These are phyloP conservation scores for Sungouiella blattae DNA, from an alignment of 805 yeast species.

Conservation along the genomic window DNA sequence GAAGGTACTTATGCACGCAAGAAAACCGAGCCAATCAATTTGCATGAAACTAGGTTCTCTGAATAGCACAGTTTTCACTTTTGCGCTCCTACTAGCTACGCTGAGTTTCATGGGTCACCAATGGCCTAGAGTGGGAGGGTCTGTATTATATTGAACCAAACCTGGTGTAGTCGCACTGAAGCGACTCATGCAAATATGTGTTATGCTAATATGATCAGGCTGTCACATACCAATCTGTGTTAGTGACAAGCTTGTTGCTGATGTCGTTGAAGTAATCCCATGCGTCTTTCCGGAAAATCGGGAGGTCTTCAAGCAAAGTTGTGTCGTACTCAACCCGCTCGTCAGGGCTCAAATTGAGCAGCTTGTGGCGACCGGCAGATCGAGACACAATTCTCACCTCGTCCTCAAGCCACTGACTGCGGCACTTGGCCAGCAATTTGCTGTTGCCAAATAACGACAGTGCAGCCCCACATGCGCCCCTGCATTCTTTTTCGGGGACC, in stretches of 20 bases:
- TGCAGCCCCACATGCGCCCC: constrained; percentile 15
- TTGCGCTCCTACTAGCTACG: too few relatives aligned
- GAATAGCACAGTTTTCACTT: too few relatives aligned
- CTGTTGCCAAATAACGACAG: background rate
- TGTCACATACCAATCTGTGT: constrained; percentile 7
- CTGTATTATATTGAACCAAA: too few relatives aligned
- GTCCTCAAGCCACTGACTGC: constrained; percentile 20
- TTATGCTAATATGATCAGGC: background rate
- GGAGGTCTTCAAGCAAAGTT: constrained; percentile 28
- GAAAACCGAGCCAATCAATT: too few relatives aligned
- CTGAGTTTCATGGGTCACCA: too few relatives aligned
- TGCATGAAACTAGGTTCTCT: too few relatives aligned
- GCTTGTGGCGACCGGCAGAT: constrained; percentile 21
- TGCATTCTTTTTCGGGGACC: constrained; percentile 44
- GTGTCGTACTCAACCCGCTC: constrained; percentile 21
- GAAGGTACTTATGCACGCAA: too few relatives aligned
- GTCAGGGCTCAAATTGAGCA: constrained; percentile 22
- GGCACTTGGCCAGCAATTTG: constrained; percentile 18
- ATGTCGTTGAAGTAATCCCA: constrained; percentile 15
- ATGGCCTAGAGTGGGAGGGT: too few relatives aligned
- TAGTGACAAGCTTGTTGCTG: constrained; percentile 4
- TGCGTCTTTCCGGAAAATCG: constrained; percentile 36
- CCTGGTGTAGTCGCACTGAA: too few relatives aligned
- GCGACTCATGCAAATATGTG: too few relatives aligned
- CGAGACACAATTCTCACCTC: constrained; percentile 31